These are phyloP conservation scores for Salvia rosmarinus DNA, from an alignment of 257 asterid genomes.

Conservation along the genomic window DNA sequence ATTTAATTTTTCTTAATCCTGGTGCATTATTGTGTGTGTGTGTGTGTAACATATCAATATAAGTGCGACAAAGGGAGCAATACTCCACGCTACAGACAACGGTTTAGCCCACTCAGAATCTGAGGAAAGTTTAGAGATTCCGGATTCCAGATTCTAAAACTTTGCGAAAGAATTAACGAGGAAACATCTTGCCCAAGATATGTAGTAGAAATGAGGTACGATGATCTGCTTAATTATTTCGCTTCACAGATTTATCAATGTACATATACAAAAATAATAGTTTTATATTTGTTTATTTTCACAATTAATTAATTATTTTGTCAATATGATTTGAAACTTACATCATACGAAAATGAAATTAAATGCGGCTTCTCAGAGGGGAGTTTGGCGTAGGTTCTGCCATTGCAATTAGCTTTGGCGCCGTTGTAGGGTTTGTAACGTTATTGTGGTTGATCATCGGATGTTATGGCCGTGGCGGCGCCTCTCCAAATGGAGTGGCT, in stretches of 20 bases:
- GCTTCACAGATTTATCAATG: no score
- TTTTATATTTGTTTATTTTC: no score
- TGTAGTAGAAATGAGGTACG: not conserved
- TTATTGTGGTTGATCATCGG: not conserved
- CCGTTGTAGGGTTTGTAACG: not conserved
- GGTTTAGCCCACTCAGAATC: not conserved
- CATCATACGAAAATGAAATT: no score
- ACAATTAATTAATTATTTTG: no score
- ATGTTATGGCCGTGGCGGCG: constrained; percentile 1
- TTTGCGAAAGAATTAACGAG: not conserved
- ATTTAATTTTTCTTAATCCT: no score
- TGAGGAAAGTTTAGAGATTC: not conserved
- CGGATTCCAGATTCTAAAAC: not conserved
- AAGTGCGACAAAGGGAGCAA: no score
- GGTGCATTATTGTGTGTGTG: no score
- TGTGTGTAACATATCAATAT: no score
- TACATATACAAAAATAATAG: no score
- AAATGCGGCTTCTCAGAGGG: not conserved
- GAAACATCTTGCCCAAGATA: not conserved
- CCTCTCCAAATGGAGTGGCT: not conserved
- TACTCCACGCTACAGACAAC: not conserved
- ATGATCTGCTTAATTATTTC: no score
- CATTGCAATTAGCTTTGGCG: not conserved
- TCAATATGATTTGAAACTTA: no score
- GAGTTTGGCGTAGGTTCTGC: not conserved